Evolutionary conservation across 352 stramenopile genomes (phyloP), one percentile per base, ranked within the genome.

Genomic region (Peronospora farinosa): DNA sequence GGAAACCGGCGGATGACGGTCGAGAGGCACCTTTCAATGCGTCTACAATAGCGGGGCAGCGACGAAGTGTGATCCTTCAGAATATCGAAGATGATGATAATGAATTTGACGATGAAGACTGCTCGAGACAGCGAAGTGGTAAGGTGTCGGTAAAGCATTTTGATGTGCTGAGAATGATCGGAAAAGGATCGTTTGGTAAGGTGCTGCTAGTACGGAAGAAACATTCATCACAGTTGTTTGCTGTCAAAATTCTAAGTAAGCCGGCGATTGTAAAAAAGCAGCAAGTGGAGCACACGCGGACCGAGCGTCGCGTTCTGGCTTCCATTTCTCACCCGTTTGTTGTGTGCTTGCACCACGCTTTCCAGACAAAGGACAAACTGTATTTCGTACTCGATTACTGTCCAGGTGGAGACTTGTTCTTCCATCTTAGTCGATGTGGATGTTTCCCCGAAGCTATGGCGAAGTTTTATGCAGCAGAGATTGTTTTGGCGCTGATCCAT

Each of bases 151-250:
- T 95, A n/a, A 72, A 84, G 51, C 72, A 94, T 47, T 96, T 96
- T 57, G 80, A 95, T 45, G 69, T 95, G 51, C 47, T 95, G 33
- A 78, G 86, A n/a, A 89, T 97, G 67, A 86, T 97, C 30, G 92
- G 92, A 40, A 89, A 92, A 47, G 92, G 92, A 2, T 92, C 74
- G 15, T 97, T 97, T 37, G 92, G 92, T 33, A 96, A 97, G 74
- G 92, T 96, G 3, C 56, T 96, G 40, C 60, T 92, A n/a, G 79
- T 87, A 40, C 71, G 81, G 39, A 88, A 89, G 59, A 90, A 92
- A 65, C 50, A 84, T 28, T 67, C 74, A 35, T 77, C 65, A 15
- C 70, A 92, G 49, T 57, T 92, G 23, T 90, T 85, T 8, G 83
- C 83, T 0, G 73, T 94, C 52, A 94, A 94, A 66, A 89, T 91